Conservation (phyloP, 345 rosid species). For the Conringia planisiliqua region DNA sequence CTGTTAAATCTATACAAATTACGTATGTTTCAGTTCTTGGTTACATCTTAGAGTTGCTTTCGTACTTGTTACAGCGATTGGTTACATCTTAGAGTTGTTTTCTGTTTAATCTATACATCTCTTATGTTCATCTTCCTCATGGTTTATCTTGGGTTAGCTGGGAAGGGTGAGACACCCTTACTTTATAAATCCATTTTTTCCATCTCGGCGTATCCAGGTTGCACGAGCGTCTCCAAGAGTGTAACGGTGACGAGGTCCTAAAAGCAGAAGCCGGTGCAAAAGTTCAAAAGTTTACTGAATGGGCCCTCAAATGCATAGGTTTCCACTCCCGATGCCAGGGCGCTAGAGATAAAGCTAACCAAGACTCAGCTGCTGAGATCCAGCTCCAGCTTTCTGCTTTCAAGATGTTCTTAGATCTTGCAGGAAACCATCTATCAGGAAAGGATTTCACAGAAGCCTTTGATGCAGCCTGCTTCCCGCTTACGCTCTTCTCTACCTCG, state of each 20-base stretch:
- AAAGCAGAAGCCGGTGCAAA: conserved; percentile 92
- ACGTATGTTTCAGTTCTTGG: not conserved
- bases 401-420: conserved; percentile 84
- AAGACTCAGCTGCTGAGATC: conserved; percentile 74
- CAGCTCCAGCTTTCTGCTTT: conserved; percentile 92
- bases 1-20: not conserved
- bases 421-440: conserved; percentile 85
- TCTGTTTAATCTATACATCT: not conserved
- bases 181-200: conserved; percentile 2
- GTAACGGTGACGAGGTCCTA: conserved; percentile 84
- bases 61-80: not conserved
- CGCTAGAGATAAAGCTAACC: conserved; percentile 53
- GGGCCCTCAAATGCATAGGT: conserved; percentile 94
- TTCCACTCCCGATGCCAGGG: conserved; percentile 88
- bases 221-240: conserved; percentile 93
- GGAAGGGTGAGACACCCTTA: conserved; percentile 12
- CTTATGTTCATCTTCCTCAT: not conserved
- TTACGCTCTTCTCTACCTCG: conserved; percentile 83
- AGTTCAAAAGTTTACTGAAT: conserved; percentile 94
- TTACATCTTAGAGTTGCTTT: not conserved
- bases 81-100: no score
- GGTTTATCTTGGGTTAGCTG: conserved; percentile 17
- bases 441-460: conserved; percentile 99
- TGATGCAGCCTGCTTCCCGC: conserved; percentile 98
- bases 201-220: conserved; percentile 52